Base-by-base conservation (phyloP, 139 green algal species). In the Closterium sp. region DNA sequence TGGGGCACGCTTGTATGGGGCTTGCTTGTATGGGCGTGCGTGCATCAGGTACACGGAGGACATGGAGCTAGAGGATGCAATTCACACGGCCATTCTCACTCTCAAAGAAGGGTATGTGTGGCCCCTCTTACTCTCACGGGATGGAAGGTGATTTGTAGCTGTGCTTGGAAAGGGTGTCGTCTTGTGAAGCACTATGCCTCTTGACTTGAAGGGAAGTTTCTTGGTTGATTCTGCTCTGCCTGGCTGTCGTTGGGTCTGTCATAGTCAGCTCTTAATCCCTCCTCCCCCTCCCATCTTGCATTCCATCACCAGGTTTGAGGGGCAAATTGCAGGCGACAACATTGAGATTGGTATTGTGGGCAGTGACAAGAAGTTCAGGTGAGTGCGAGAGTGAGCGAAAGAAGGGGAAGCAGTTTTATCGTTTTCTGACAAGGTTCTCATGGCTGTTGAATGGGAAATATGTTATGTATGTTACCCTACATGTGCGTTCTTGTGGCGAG, bases 51-150 rank as follows among this genome's bases (percentile, higher is more conserved):
- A 99, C 94, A 97, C 93, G 31, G 98, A 99, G n/a, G 97, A 99
- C 87, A 98, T 99, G 94, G 97, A 98, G 94, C 96, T 99, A 31
- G 98, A 99, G 95, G 98, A 99, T 93, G 98, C 98, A 9, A 96
- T 99, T 17, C 98, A 99, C 95, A 99, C 98, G 4, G 97, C 98
- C 42, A 97, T 99, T 84, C 95, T 99, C 30, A 99, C 98, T 27
- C 95, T 99, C 2, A 99, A 99, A 96, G 95, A 96, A 88, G 95
- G 95, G 88, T 94, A 45, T 22, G 85, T 86, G 79, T 30, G 79
- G 27, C 79, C 38, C 38, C 87, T 89, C n/a, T 89, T 62, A 45
- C n/a, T 28, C 22, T 89, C 87, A 89, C 27, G 87, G 28, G 27
- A 28, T 89, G 22, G 4, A 89, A 28, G 22, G 24, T 42, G 27